Evolutionary conservation across 306 rosid genomes (phyloP).

Genomic region (Castanopsis chinensis): DNA sequence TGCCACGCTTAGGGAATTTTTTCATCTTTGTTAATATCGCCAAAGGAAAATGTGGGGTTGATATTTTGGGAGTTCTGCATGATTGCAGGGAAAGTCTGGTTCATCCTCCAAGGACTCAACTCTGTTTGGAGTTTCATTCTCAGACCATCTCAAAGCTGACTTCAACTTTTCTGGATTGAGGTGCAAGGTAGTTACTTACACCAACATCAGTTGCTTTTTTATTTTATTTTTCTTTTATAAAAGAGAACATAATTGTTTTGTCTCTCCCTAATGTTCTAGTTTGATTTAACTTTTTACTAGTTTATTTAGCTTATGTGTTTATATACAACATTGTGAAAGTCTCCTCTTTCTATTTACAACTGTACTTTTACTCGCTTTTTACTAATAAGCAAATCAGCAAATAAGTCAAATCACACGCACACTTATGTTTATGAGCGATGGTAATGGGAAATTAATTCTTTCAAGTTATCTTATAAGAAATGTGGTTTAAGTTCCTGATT

Average conservation of each 20-base stretch:
- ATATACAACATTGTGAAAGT: too few species aligned
- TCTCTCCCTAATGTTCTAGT: background rate
- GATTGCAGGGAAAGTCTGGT: conserved; percentile 62
- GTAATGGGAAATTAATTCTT: background rate
- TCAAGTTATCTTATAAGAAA: background rate
- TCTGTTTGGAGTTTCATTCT: conserved; percentile 69
- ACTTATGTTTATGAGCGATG: background rate
- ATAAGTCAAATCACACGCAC: background rate
- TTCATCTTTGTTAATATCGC: background rate
- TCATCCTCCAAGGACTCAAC: conserved; percentile 67
- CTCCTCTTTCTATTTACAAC: too few species aligned
- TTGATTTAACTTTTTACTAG: too few species aligned
- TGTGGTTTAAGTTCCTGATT: background rate
- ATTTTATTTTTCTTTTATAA: background rate
- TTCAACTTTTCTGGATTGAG: conserved; percentile 68
- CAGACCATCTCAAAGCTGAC: conserved; percentile 69
- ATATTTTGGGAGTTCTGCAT: conserved; percentile 14
- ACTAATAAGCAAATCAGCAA: too few species aligned
- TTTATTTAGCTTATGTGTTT: too few species aligned
- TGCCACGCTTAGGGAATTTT: background rate
- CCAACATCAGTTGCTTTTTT: background rate
- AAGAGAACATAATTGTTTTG: background rate
- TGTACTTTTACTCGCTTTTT: too few species aligned
- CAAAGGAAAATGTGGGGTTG: background rate
- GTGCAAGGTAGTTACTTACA: conserved; percentile 55